A percentile compares a stretch with the other conserved stretches of the same genome.
These are phyloP conservation scores for Globisporangium paroecandrum DNA, from an alignment of 352 stramenopile genomes.

Conservation along the genomic window DNA sequence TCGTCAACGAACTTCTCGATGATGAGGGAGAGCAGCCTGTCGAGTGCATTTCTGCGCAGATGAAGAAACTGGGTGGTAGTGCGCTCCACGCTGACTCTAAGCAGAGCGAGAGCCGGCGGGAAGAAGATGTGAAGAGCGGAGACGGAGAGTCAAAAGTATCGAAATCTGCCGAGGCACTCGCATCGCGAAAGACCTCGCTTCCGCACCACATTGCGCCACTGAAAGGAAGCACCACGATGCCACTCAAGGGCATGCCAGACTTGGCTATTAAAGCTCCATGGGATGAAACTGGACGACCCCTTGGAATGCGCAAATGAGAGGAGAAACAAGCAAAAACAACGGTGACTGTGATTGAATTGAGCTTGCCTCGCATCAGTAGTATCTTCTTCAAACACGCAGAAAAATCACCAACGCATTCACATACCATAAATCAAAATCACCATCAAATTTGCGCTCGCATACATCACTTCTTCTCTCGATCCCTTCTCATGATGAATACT, in stretches of 20 bases:
- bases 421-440: slow-evolving; percentile 7
- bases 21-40: slow-evolving; percentile 25
- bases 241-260: slow-evolving; percentile 65
- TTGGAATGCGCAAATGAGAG: slow-evolving; percentile 62
- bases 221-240: slow-evolving; percentile 43
- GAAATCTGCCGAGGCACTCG: slow-evolving; percentile 26
- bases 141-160: slow-evolving; percentile 42
- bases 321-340: not conserved
- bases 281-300: slow-evolving; percentile 67
- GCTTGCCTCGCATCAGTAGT: not conserved
- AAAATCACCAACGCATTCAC: slow-evolving; percentile 1
- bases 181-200: slow-evolving; percentile 59
- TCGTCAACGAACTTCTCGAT: slow-evolving; percentile 63
- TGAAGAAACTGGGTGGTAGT: slow-evolving; percentile 10
- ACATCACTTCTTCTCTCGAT: not conserved
- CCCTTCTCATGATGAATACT: not conserved
- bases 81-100: slow-evolving; percentile 46
- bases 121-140: slow-evolving; percentile 53
- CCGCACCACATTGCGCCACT: slow-evolving; percentile 79
- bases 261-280: slow-evolving; percentile 73
- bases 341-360: not conserved
- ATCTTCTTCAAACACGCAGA: not conserved
- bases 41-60: slow-evolving; percentile 22
- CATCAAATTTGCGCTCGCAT: not conserved
- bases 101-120: slow-evolving; percentile 46